These are phyloP conservation scores for Candida gigantensis DNA, from an alignment of 1,139 yeast species.

Conservation along the genomic window DNA sequence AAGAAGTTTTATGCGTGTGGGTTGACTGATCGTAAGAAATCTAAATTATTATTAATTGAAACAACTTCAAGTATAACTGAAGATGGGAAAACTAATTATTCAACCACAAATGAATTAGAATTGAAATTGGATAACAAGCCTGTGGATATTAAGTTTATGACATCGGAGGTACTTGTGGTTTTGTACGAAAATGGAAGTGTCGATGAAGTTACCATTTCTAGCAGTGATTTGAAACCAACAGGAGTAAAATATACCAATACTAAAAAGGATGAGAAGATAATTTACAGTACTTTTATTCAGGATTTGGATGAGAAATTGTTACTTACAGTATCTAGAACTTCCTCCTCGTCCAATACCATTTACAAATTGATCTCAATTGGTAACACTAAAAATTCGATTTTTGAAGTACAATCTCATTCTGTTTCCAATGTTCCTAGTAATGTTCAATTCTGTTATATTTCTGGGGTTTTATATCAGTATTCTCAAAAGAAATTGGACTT, in stretches of 20 bases:
- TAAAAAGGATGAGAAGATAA: constrained; percentile 14
- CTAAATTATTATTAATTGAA: constrained; percentile 42
- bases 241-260: constrained; percentile 4
- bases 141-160: constrained; percentile 36
- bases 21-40: constrained; percentile 47
- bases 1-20: constrained; percentile 41
- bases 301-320: constrained; percentile 24
- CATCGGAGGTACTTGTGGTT: constrained; percentile 36
- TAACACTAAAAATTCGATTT: constrained; percentile 19
- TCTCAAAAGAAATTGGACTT: constrained; percentile 22
- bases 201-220: constrained; percentile 27
- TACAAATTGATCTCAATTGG: constrained; percentile 29
- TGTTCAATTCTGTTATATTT: constrained; percentile 25
- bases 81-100: constrained; percentile 10
- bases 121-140: constrained; percentile 24
- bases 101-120: constrained; percentile 15
- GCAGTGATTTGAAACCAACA: constrained; percentile 8
- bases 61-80: constrained; percentile 19
- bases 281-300: constrained; percentile 25
- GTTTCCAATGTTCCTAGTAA: constrained; percentile 8
- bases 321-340: constrained; percentile 23
- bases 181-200: constrained; percentile 47
- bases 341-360: too few species aligned
- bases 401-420: constrained; percentile 21
- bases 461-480: constrained; percentile 30